phyloP scores from a whole-genome alignment of 768 basidiomycete genomes.

The Dictyophora rubrovolvata region DNA sequence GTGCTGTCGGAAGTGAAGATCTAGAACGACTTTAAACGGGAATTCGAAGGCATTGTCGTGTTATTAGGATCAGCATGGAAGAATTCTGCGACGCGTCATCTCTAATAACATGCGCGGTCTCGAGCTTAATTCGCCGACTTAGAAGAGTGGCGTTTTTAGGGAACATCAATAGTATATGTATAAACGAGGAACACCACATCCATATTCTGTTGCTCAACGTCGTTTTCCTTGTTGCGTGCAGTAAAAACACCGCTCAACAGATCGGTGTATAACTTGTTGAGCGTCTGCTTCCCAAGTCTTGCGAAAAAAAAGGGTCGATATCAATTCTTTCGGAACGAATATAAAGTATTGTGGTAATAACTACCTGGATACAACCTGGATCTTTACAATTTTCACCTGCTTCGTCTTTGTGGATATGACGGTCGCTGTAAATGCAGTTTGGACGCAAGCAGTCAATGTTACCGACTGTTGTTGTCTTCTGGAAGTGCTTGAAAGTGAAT shows the following conservation, averaged over 20 bases:
- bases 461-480: background rate
- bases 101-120: too few species aligned
- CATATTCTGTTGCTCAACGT: background rate
- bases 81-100: too few species aligned
- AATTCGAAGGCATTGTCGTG: too few species aligned
- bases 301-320: background rate
- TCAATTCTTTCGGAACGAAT: background rate
- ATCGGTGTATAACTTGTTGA: slow-evolving; percentile 3
- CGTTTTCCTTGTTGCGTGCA: background rate
- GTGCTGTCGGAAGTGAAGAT: too few species aligned
- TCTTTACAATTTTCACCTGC: slow-evolving; percentile 1
- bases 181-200: too few species aligned
- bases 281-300: slow-evolving; percentile 1
- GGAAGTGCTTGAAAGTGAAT: background rate
- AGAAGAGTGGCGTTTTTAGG: too few species aligned
- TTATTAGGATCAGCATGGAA: too few species aligned
- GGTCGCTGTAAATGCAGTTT: background rate
- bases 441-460: slow-evolving; percentile 3
- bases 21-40: too few species aligned
- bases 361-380: slow-evolving; percentile 1
- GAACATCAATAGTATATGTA: too few species aligned
- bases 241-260: background rate
- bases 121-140: too few species aligned
- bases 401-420: background rate
- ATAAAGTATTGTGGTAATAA: background rate